Base-by-base conservation (phyloP, 2,329 filamentous ascomycete species). In the Periconia digitata region DNA sequence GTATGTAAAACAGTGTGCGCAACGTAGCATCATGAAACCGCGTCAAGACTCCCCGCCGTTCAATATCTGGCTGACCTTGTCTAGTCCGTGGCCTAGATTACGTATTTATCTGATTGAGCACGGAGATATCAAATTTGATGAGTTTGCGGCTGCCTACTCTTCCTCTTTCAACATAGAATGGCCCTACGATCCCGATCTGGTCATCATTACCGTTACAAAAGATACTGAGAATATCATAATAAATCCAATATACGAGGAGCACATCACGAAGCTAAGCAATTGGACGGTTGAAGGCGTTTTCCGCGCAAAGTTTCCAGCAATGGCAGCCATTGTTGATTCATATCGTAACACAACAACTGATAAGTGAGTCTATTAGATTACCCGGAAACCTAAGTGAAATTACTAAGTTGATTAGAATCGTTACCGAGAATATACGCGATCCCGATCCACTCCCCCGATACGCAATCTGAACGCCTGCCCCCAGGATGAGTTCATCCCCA, bases 221-320 rank as follows among this genome's bases (percentile, higher is more conserved):
- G 44, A 54, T n/a, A 35, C 29, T 15, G 49, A 44, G 8, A 43
- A 36, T 1, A 54, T 62, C n/a, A 22, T 57, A 12, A 55, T 60
- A 10, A 62, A 64, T 43, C 58, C 60, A 1, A 55, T 64, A 7
- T 64, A 58, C 39, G 59, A 61, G 42, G 58, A 62, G 38, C 60
- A 64, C 46, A 29, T 64, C 17, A 55, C 56, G 8, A 56, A 61
- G 43, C 43, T 64, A 20, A 50, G 49, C 24, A 62, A 61, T 41
- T 64, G 60, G 60, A 55, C 49, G 15, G 54, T 64, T 6, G 38
- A 50, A 5, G 51, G 48, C 12, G 29, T 42, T 1, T 61, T 64
- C 37, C 42, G 56, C 13, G 42, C 49, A 10, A 51, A 34, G 29
- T 64, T 64, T 29, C 57, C 54, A 8, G 60, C 56, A n/a, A 49